Evolutionary conservation across 352 stramenopile species (phyloP).

Genomic region (Phytophthora sp.): DNA sequence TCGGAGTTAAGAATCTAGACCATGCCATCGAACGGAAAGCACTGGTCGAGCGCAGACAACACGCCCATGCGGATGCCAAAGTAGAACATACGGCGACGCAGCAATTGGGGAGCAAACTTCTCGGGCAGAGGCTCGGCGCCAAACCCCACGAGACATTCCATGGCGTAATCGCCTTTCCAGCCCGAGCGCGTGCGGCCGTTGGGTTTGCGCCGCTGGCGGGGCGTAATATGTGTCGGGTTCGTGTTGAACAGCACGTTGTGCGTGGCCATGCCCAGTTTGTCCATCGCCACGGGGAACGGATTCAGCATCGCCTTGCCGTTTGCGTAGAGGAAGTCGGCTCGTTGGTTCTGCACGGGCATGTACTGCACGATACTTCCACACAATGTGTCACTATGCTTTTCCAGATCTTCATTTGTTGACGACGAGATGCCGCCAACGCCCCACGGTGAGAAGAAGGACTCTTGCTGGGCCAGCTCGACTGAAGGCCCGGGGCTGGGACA

Average conservation of each 20-base stretch:
- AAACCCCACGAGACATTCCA: conserved; percentile 52
- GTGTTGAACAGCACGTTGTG: conserved; percentile 49
- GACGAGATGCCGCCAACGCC: conserved; percentile 56
- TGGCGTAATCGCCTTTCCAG: conserved; percentile 29
- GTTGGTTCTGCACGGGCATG: conserved; percentile 35
- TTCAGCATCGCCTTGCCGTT: conserved; percentile 65
- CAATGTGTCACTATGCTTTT: conserved; percentile 55
- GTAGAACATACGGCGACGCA: conserved; percentile 48
- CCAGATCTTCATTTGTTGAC: conserved; percentile 50
- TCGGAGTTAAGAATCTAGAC: neutral
- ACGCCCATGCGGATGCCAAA: conserved; percentile 41
- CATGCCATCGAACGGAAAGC: conserved; percentile 35
- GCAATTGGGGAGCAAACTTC: conserved; percentile 36
- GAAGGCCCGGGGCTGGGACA: conserved; percentile 26
- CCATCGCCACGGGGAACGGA: conserved; percentile 43
- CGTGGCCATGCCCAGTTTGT: conserved; percentile 34
- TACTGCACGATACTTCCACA: conserved; percentile 75
- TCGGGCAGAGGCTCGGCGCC: conserved; percentile 40
- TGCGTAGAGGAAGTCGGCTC: conserved; percentile 57
- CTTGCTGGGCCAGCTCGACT: conserved; percentile 47
- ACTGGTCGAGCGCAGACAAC: conserved; percentile 38
- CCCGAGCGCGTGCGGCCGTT: conserved; percentile 19
- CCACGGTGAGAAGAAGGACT: conserved; percentile 72
- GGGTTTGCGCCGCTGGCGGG: conserved; percentile 38
- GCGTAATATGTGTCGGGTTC: conserved; percentile 57